phyloP scores from a whole-genome alignment of 306 rosid genomes.

The Trichosanthes truncata region DNA sequence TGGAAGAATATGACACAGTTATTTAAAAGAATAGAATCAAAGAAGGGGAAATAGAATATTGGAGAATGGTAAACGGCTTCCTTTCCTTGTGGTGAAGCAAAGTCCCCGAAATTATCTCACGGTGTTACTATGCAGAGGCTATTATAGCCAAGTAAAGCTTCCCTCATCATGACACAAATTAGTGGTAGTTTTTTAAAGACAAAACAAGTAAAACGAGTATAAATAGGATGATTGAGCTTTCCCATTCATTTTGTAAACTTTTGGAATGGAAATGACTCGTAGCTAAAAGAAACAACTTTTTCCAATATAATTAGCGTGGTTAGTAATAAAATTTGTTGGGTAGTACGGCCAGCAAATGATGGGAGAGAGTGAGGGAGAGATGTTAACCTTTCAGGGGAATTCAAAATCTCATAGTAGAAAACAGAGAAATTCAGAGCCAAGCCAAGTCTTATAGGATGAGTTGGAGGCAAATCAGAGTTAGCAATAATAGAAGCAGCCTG shows the following conservation, averaged over 20 bases:
- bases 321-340: neutral
- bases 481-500: conserved; percentile 26
- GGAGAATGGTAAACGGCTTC: neutral
- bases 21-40: neutral
- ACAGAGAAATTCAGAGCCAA: conserved; percentile 66
- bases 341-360: neutral
- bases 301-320: neutral
- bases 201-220: neutral
- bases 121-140: neutral
- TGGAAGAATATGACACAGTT: neutral
- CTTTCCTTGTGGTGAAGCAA: neutral
- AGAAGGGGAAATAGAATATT: neutral
- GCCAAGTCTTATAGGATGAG: conserved; percentile 58
- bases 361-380: neutral
- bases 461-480: conserved; percentile 41
- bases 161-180: neutral
- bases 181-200: neutral
- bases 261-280: neutral
- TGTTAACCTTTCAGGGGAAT: conserved; percentile 55
- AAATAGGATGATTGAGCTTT: neutral
- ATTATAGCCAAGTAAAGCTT: neutral
- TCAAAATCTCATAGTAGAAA: conserved; percentile 62
- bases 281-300: neutral
- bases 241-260: neutral
- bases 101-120: neutral